A percentile compares a stretch with the other conserved stretches of the same genome.
Evolutionary conservation across 768 basidiomycete genomes (phyloP).

Genomic region (Russula vinacea): DNA sequence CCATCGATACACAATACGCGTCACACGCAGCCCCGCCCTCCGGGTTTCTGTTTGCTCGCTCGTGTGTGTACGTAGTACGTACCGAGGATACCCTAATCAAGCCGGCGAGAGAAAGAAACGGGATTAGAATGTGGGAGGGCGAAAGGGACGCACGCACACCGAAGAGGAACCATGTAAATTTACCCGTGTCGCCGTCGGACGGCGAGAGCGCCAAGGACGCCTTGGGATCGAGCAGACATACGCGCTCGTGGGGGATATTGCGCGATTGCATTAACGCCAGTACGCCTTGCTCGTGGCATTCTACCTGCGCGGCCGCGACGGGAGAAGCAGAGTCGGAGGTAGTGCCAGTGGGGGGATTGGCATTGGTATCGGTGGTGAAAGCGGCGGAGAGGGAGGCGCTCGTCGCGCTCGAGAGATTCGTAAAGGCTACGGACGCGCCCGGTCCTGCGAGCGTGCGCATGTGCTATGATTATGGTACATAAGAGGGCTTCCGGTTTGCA

Average conservation of each 20-base stretch:
- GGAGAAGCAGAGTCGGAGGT: neutral
- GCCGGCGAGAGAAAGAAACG: too few species aligned
- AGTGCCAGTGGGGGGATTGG: constrained; percentile 26
- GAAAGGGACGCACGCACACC: constrained; percentile 59
- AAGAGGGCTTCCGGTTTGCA: neutral
- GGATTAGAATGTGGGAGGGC: neutral
- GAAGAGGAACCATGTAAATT: constrained; percentile 87
- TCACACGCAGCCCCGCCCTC: neutral
- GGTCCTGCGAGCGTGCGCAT: constrained; percentile 78
- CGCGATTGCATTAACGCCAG: constrained; percentile 54
- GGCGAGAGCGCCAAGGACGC: constrained; percentile 67
- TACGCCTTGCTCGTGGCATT: constrained; percentile 51
- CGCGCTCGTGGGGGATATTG: constrained; percentile 49
- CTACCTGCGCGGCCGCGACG: constrained; percentile 27
- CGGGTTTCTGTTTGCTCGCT: neutral
- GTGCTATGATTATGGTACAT: constrained; percentile 51
- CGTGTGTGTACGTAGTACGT: neutral
- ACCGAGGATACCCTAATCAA: constrained; percentile 3
- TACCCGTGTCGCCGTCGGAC: constrained; percentile 56
- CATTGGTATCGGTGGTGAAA: constrained; percentile 33
- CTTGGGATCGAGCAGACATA: constrained; percentile 94
- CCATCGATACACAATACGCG: neutral
- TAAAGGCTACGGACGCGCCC: constrained; percentile 69
- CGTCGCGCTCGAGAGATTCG: constrained; percentile 77
- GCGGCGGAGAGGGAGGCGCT: constrained; percentile 47